phyloP scores from a whole-genome alignment of 2,329 filamentous ascomycete species.

The Endoconidiophora polonica region DNA sequence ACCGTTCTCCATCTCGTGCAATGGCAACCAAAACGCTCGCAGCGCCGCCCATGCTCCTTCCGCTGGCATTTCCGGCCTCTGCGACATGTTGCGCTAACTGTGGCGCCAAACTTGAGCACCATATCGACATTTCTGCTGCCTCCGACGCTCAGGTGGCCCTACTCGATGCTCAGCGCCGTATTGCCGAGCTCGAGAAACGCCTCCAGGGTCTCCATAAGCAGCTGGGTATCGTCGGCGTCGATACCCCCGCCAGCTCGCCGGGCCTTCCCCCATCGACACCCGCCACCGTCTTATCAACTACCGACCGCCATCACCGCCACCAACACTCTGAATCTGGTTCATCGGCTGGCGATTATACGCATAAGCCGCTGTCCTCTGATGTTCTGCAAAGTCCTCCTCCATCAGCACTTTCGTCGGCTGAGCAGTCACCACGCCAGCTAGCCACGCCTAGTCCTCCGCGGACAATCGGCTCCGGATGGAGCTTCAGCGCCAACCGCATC shows the following conservation, averaged over 20 bases:
- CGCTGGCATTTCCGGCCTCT: conserved; percentile 15
- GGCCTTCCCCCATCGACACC: conserved; percentile 54
- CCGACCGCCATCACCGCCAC: conserved; percentile 14
- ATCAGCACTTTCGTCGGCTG: conserved; percentile 6
- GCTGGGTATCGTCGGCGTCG: conserved; percentile 9
- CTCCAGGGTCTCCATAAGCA: conserved; percentile 55
- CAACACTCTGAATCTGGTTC: conserved; percentile 17
- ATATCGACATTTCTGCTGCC: conserved; percentile 14
- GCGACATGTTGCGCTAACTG: conserved; percentile 33
- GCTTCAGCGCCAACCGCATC: conserved; percentile 25
- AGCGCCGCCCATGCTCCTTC: conserved; percentile 7
- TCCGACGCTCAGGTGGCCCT: conserved; percentile 13
- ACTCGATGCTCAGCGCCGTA: conserved; percentile 37
- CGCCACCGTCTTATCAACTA: conserved; percentile 44
- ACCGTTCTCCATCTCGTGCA: too few relatives aligned
- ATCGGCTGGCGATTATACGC: conserved; percentile 16
- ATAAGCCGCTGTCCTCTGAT: conserved; percentile 14
- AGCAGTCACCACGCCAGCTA: conserved; percentile 16
- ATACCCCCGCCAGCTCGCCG: not conserved
- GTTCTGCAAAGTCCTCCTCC: conserved; percentile 2
- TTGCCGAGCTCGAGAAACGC: conserved; percentile 54
- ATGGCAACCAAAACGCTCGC: conserved; percentile 2
- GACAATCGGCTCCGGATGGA: conserved; percentile 29
- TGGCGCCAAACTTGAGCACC: conserved; percentile 25
- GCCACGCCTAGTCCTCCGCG: conserved; percentile 17